Percentiles rank a stretch among this genome's conserved stretches.
phyloP scores from a whole-genome alignment of 768 basidiomycete genomes.

The Sporobolomyces phaffii region DNA sequence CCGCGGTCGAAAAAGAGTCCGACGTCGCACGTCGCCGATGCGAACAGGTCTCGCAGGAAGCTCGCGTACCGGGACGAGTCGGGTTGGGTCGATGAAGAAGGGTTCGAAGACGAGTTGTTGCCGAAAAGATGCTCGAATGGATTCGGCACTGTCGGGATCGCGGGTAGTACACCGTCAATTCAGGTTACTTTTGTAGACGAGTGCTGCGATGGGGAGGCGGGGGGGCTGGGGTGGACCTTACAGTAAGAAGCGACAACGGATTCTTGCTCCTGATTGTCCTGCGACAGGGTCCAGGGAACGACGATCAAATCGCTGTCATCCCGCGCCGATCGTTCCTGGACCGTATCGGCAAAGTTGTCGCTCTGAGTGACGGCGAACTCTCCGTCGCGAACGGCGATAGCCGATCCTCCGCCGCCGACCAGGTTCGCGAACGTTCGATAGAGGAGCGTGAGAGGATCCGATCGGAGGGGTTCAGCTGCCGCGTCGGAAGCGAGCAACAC shows the following conservation, averaged over 20 bases:
- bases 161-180: no score
- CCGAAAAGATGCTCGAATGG: conserved; percentile 78
- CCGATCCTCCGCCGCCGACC: not conserved
- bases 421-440: conserved; percentile 73
- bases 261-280: not conserved
- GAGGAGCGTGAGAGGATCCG: conserved; percentile 66
- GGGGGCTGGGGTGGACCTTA: not conserved
- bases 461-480: conserved; percentile 59
- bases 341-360: conserved; percentile 64
- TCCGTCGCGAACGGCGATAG: not conserved
- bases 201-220: conserved; percentile 48
- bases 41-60: conserved; percentile 76
- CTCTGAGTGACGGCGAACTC: conserved; percentile 69
- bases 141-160: conserved; percentile 47
- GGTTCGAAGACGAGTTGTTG: conserved; percentile 46
- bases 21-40: conserved; percentile 65
- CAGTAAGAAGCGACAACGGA: conserved; percentile 10
- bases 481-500: conserved; percentile 70
- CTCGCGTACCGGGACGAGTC: conserved; percentile 59
- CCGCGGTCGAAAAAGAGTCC: conserved; percentile 77
- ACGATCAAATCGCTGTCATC: conserved; percentile 66
- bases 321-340: conserved; percentile 48
- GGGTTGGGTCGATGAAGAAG: not conserved
- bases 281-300: conserved; percentile 69
- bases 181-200: no score